Conservation (phyloP, 805 yeast species). For the Lachancea dasiensis region DNA sequence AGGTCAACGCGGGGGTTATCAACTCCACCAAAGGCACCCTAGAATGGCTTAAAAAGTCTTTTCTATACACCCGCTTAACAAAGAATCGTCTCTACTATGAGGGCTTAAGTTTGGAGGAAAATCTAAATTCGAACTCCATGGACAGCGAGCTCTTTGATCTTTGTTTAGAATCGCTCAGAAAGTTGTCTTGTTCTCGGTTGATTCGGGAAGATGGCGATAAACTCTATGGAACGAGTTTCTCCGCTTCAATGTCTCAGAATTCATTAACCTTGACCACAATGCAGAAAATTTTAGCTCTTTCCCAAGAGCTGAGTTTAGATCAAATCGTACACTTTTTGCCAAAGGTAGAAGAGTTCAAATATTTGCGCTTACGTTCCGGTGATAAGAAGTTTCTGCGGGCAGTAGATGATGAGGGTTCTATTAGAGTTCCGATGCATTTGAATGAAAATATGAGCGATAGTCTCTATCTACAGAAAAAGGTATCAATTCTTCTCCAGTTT, state of each 20-base stretch:
- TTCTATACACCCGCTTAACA: conserved; percentile 41
- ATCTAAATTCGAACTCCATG: background rate
- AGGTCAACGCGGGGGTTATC: conserved; percentile 39
- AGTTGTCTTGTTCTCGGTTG: background rate
- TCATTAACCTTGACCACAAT: conserved; percentile 43
- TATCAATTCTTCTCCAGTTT: background rate
- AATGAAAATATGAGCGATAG: background rate
- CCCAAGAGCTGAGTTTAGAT: background rate
- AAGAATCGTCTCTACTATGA: conserved; percentile 31
- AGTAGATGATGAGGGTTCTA: background rate
- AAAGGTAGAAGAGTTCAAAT: background rate
- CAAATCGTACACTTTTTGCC: background rate
- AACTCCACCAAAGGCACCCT: conserved; percentile 35
- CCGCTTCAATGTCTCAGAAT: conserved; percentile 44
- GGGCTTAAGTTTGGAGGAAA: background rate
- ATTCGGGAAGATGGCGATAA: background rate
- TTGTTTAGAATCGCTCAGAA: background rate
- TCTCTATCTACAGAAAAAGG: background rate
- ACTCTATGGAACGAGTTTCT: conserved; percentile 36
- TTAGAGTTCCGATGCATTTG: background rate
- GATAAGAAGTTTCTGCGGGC: background rate
- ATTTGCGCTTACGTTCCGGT: background rate
- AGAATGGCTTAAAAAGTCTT: conserved; percentile 45
- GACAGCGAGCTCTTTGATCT: background rate
- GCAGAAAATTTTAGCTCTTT: conserved; percentile 15